These are phyloP conservation scores for Penicillium sp. DNA, from an alignment of 2,329 filamentous ascomycete genomes.

Conservation along the genomic window DNA sequence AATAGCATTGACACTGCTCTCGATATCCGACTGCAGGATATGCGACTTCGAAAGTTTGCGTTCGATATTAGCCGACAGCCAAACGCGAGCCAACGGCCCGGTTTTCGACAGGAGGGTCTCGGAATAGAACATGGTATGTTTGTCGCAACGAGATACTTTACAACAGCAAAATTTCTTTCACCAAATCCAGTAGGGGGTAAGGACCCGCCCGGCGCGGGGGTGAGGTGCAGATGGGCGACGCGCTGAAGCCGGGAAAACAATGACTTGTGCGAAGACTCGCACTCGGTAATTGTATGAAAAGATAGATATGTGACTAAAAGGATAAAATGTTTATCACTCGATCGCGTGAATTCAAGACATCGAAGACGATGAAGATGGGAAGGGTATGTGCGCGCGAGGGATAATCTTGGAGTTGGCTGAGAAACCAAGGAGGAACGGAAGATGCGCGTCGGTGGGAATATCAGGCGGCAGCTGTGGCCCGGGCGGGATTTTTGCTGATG, in stretches of 20 bases:
- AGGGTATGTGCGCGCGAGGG: slow-evolving; percentile 15
- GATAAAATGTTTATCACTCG: slow-evolving; percentile 1
- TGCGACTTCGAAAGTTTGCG: slow-evolving; percentile 97
- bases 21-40: slow-evolving; percentile 90
- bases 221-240: slow-evolving; percentile 32
- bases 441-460: slow-evolving; percentile 28
- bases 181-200: slow-evolving; percentile 19
- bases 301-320: slow-evolving; percentile 3
- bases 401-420: slow-evolving; percentile 23
- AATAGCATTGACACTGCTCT: slow-evolving; percentile 92
- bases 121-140: slow-evolving; percentile 83
- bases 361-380: slow-evolving; percentile 10
- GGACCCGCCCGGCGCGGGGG: slow-evolving; percentile 37
- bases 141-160: slow-evolving; percentile 12
- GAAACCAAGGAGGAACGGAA: slow-evolving; percentile 21
- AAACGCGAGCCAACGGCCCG: slow-evolving; percentile 93
- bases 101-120: slow-evolving; percentile 95
- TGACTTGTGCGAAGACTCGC: slow-evolving; percentile 19
- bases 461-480: slow-evolving; percentile 16
- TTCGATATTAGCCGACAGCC: slow-evolving; percentile 96
- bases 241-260: slow-evolving; percentile 37
- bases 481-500: slow-evolving; percentile 18
- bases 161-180: slow-evolving; percentile 39
- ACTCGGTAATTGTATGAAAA: slow-evolving; percentile 3
- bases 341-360: slow-evolving; percentile 16